Evolutionary conservation across 176 grass and related monocot species (phyloP).

Genomic region (Triticum timopheevii): DNA sequence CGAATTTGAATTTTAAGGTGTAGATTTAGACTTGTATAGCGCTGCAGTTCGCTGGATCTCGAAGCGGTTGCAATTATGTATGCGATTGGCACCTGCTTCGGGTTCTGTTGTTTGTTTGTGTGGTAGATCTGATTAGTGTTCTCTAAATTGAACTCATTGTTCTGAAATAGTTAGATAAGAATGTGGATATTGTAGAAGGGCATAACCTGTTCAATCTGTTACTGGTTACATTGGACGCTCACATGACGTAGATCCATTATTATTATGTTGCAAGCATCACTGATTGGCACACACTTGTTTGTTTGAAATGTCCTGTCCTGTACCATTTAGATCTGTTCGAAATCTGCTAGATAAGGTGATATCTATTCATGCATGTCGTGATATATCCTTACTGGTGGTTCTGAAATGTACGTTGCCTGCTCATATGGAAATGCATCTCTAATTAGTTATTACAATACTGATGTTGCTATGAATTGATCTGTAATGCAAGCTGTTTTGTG

Average conservation of each 20-base stretch:
- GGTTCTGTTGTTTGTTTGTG: too few species aligned
- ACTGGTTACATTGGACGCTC: not conserved
- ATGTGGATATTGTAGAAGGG: not conserved
- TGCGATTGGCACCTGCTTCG: too few species aligned
- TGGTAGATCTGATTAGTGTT: not conserved
- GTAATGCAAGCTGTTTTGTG: not conserved
- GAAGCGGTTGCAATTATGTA: too few species aligned
- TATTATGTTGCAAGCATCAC: not conserved
- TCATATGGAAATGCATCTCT: not conserved
- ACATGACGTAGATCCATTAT: not conserved
- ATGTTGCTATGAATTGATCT: not conserved
- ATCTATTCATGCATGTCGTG: not conserved
- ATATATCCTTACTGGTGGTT: too few species aligned
- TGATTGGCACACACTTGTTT: not conserved
- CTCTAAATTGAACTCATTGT: not conserved
- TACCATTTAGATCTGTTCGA: not conserved
- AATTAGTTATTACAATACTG: not conserved
- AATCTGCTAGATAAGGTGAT: not conserved
- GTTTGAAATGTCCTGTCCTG: too few species aligned
- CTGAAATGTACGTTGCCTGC: not conserved
- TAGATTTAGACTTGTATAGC: not conserved
- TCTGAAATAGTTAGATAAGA: not conserved
- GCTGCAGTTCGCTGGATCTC: not conserved
- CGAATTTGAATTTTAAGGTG: not conserved
- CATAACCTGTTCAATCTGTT: not conserved